Evolutionary conservation across 202 grass and related monocot species (phyloP), one percentile per base, ranked within the genome.

Genomic region (Zizania palustris): DNA sequence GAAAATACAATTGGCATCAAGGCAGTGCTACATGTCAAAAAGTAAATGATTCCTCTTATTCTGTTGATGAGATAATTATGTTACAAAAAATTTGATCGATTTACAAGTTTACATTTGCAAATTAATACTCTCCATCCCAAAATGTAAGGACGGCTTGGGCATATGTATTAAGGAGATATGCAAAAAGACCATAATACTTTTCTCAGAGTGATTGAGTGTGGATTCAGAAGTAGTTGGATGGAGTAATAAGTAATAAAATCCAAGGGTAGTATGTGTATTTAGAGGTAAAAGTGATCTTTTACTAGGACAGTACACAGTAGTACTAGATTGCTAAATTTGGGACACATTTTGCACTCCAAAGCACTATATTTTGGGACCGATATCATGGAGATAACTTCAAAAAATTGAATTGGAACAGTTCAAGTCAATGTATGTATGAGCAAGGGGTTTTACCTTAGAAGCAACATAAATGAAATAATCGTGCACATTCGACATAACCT

Each of bases 391-490:
- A 9, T 46, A 80, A 42, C 21, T 50, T 66, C 1, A 71, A 69
- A 49, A 4, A 62, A 49, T 37, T 37, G 38, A 63, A 76, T 7
- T 12, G 20, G 5, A 65, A 40, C 7, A 54, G 33, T 45, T 53
- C 59, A 45, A 61, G 36, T 48, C 37, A 48, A 60, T 33, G 50
- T 68, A 16, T 11, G 3, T 75, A 70, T 54, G 53, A 60, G 56
- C 3, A 15, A 61, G 13, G 51, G 16, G n/a, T 15, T 40, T 80
- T 86, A 95, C 91, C 91, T 98, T 95, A 28, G 91, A 92, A 82
- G 95, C 87, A 70, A 98, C 91, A 92, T 73, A 91, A 48, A 98
- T 90, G 67, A 95, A 95, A 78, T 94, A 98, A 67, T 95, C 95
- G 69, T 98, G 95, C 77, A 90, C 85, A 85, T 98, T 92, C 4